A percentile compares a stretch with the other conserved stretches of the same genome.
Evolutionary conservation across 306 rosid genomes (phyloP).

Genomic region (Rosa multiflora): DNA sequence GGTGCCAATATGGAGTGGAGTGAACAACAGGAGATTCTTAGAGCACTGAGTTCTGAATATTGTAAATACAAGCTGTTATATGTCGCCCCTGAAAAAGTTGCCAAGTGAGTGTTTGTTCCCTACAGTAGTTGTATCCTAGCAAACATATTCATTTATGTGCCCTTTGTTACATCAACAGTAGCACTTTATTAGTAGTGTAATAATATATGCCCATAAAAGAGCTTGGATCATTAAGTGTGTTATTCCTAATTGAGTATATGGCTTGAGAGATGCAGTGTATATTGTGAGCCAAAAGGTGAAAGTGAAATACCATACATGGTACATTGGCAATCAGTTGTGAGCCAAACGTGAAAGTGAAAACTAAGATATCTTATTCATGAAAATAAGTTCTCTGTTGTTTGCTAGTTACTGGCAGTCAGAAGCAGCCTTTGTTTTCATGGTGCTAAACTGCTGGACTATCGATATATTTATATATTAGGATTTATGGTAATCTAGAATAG

Average conservation of each 20-base stretch:
- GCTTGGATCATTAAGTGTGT: not conserved
- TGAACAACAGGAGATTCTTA: conserved; percentile 88
- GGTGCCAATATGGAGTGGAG: conserved; percentile 97
- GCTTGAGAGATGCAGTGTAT: not conserved
- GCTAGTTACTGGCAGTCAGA: too few species aligned
- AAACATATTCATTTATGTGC: conserved; percentile 24
- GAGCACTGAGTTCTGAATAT: conserved; percentile 71
- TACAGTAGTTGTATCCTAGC: conserved; percentile 16
- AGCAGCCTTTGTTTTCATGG: not conserved
- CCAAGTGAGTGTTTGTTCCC: conserved; percentile 54
- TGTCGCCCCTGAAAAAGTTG: conserved; percentile 98
- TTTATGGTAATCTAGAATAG: not conserved
- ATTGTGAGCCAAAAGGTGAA: not conserved
- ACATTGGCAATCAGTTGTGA: not conserved
- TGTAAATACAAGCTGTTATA: conserved; percentile 83
- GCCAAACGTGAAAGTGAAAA: too few species aligned
- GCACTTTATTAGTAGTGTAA: not conserved
- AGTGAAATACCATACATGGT: not conserved
- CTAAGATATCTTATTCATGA: too few species aligned
- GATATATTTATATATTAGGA: not conserved
- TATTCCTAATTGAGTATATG: not conserved
- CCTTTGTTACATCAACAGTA: conserved; percentile 14
- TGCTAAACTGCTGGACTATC: not conserved
- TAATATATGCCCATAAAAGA: not conserved
- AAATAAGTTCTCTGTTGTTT: too few species aligned